phyloP scores from a whole-genome alignment of 306 rosid genomes.

The Myrica gale region DNA sequence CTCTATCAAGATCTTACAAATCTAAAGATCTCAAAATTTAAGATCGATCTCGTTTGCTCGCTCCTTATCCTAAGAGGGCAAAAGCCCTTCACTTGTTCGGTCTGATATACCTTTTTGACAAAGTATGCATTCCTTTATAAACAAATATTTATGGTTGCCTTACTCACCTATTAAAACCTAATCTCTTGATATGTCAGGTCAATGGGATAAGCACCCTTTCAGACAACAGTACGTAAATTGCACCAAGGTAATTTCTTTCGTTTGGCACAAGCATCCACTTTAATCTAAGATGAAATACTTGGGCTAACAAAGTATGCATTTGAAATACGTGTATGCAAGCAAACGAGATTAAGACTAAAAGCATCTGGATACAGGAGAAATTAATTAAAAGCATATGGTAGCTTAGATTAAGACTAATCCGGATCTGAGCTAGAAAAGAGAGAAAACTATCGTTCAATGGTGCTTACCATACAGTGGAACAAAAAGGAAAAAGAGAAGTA shows the following conservation, averaged over 20 bases:
- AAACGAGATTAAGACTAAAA: too few species aligned
- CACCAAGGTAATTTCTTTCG: background rate
- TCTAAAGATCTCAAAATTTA: too few species aligned
- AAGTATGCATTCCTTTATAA: too few species aligned
- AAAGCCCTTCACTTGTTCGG: too few species aligned
- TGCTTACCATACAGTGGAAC: background rate
- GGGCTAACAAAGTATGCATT: background rate
- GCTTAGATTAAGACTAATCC: background rate
- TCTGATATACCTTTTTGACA: too few species aligned
- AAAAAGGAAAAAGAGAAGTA: background rate
- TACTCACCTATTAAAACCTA: background rate
- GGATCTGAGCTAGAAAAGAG: background rate
- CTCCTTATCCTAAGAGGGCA: too few species aligned
- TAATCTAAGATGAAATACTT: background rate
- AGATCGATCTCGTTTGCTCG: too few species aligned
- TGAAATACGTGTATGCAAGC: background rate
- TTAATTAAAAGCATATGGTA: background rate
- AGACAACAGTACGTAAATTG: background rate
- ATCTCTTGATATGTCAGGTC: background rate
- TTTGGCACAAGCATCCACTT: background rate
- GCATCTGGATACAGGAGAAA: background rate
- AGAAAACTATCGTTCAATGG: background rate
- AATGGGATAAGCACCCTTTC: background rate
- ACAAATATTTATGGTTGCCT: background rate
- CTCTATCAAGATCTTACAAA: too few species aligned